Evolutionary conservation across 371 early-diverging fungal species (phyloP).

Genomic region (Apophysomyces trapeziformis): DNA sequence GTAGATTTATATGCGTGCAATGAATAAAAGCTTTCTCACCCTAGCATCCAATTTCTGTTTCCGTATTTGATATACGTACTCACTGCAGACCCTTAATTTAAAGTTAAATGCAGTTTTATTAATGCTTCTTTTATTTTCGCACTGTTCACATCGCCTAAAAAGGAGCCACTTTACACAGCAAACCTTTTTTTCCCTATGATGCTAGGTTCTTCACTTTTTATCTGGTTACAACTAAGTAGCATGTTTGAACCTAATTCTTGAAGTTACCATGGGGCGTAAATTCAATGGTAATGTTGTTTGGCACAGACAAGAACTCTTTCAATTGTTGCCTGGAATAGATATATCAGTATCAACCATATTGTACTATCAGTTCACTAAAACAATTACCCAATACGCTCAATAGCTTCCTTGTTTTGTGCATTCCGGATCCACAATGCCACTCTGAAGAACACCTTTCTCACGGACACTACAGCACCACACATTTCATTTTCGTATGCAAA

Average conservation of each 20-base stretch:
- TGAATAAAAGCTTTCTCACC: too few relatives aligned
- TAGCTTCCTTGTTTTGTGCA: constrained; percentile 66
- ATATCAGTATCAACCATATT: background rate
- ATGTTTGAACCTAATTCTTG: background rate
- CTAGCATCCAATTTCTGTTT: too few relatives aligned
- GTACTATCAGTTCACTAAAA: background rate
- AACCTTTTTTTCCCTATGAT: background rate
- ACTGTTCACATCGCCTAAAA: background rate
- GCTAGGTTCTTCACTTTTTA: background rate
- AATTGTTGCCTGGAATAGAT: constrained; percentile 51
- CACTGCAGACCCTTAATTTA: background rate
- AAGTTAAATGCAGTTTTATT: constrained; percentile 6
- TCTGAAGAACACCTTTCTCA: constrained; percentile 81
- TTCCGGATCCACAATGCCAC: constrained; percentile 91
- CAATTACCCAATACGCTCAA: constrained; percentile 69
- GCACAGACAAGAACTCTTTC: constrained; percentile 54
- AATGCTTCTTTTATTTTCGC: background rate
- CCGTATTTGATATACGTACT: too few relatives aligned
- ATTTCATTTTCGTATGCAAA: constrained; percentile 81
- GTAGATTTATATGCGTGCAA: too few relatives aligned
- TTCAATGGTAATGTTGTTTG: constrained; percentile 44
- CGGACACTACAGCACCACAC: constrained; percentile 90
- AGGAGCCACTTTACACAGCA: background rate
- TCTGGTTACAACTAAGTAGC: background rate
- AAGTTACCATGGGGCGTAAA: constrained; percentile 50